Evolutionary conservation across 257 asterid species (phyloP).

Genomic region (Datura wrightii): DNA sequence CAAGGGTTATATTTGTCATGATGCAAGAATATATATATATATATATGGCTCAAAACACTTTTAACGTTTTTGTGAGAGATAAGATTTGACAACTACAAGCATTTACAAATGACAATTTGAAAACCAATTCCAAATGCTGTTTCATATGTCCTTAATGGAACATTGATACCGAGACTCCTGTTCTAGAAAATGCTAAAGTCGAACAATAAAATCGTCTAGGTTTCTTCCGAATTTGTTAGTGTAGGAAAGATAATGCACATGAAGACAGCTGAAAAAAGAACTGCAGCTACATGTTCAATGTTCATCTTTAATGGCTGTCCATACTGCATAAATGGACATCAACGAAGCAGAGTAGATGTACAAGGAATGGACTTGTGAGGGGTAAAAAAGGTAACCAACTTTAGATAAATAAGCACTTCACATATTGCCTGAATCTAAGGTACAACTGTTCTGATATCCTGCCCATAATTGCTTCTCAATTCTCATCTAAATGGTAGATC

Average conservation of each 20-base stretch:
- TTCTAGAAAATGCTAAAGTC: neutral
- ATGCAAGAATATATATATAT: neutral
- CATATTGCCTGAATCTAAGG: neutral
- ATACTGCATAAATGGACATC: neutral
- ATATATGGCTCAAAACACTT: neutral
- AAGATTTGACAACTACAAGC: neutral
- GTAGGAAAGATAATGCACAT: neutral
- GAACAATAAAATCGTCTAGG: neutral
- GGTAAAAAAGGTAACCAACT: neutral
- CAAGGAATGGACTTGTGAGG: neutral
- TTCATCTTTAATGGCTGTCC: neutral
- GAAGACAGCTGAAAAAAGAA: neutral
- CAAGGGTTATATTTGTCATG: neutral
- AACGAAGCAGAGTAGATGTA: neutral
- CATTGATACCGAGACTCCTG: constrained; percentile 3
- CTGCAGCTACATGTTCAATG: neutral
- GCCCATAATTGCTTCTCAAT: neutral
- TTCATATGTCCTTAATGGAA: neutral
- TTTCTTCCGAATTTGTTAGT: neutral
- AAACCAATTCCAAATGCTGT: neutral
- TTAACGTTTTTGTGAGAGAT: neutral
- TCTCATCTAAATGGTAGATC: neutral
- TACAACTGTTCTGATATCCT: neutral
- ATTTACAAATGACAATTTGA: neutral
- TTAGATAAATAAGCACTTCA: neutral